phyloP scores from a whole-genome alignment of 208 protist species.

The Porcisia hertigi region DNA sequence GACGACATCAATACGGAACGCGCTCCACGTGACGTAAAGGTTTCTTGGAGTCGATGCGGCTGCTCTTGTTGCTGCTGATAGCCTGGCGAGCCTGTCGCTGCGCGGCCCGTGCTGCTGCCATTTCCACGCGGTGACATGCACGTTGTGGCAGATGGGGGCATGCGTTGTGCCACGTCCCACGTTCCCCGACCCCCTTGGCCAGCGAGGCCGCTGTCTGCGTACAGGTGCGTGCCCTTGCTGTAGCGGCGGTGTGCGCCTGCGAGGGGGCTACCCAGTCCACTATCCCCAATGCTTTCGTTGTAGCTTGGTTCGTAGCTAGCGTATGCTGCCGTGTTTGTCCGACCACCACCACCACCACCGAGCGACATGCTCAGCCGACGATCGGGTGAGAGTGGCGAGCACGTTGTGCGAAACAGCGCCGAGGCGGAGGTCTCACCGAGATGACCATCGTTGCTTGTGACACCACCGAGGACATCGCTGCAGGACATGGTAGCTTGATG shows the following conservation, averaged over 20 bases:
- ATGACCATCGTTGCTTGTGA: background rate
- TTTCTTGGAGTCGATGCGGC: background rate
- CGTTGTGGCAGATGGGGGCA: background rate
- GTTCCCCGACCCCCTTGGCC: background rate
- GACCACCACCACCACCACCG: background rate
- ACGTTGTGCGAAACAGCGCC: background rate
- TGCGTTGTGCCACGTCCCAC: background rate
- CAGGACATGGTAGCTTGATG: background rate
- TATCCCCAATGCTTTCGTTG: conserved; percentile 3
- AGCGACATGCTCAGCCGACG: background rate
- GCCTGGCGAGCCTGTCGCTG: background rate
- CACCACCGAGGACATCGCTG: background rate
- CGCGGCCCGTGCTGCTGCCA: background rate
- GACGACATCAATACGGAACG: background rate
- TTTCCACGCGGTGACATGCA: background rate
- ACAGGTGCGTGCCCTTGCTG: background rate
- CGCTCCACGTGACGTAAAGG: background rate
- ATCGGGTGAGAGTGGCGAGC: background rate
- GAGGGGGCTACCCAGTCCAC: background rate
- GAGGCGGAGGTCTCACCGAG: background rate
- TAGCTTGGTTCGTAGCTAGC: background rate
- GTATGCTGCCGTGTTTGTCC: background rate
- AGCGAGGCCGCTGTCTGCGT: background rate
- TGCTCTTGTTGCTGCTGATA: background rate
- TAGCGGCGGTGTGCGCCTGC: background rate